These are phyloP conservation scores for Bryum argenteum DNA, from an alignment of 225 moss, liverwort and hornwort species.

Conservation along the genomic window DNA sequence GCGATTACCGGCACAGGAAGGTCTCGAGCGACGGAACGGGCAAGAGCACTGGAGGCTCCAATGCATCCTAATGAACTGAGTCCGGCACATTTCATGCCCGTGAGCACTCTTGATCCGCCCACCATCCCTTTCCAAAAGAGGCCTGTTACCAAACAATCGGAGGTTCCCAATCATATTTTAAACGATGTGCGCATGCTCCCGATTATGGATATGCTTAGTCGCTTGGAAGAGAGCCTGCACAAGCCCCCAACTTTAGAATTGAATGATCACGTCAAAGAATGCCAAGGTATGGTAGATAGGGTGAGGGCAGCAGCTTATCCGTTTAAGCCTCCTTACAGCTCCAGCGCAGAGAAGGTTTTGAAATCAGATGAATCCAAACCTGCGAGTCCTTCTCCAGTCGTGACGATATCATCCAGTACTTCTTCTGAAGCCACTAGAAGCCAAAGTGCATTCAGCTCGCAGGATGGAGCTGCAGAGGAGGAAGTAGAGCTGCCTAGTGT, in stretches of 20 bases:
- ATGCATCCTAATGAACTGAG: slow-evolving; percentile 56
- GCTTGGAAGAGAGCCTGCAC: slow-evolving; percentile 30
- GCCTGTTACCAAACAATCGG: too few species aligned
- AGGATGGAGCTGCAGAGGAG: neutral
- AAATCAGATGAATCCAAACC: slow-evolving; percentile 7
- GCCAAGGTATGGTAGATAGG: slow-evolving; percentile 41
- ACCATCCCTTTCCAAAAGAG: slow-evolving; percentile 38
- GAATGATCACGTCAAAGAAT: slow-evolving; percentile 52
- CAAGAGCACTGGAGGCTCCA: slow-evolving; percentile 35
- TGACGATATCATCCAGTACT: too few species aligned
- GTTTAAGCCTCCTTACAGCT: neutral
- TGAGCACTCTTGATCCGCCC: slow-evolving; percentile 48
- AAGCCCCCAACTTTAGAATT: slow-evolving; percentile 31
- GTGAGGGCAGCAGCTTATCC: slow-evolving; percentile 45
- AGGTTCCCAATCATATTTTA: too few species aligned
- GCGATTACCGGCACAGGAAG: slow-evolving; percentile 43
- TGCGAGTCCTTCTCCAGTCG: too few species aligned
- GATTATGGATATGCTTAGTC: slow-evolving; percentile 11
- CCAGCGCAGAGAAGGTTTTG: slow-evolving; percentile 8
- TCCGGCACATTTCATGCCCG: slow-evolving; percentile 41
- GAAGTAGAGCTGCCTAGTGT: slow-evolving; percentile 7
- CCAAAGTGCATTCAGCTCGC: too few species aligned
- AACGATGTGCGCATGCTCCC: neutral
- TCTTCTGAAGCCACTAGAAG: too few species aligned
- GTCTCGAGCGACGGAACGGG: slow-evolving; percentile 44